Percentiles rank a stretch among this genome's conserved stretches.
These are phyloP conservation scores for Xylaria intraflava DNA, from an alignment of 495 filamentous ascomycete species.

Conservation along the genomic window DNA sequence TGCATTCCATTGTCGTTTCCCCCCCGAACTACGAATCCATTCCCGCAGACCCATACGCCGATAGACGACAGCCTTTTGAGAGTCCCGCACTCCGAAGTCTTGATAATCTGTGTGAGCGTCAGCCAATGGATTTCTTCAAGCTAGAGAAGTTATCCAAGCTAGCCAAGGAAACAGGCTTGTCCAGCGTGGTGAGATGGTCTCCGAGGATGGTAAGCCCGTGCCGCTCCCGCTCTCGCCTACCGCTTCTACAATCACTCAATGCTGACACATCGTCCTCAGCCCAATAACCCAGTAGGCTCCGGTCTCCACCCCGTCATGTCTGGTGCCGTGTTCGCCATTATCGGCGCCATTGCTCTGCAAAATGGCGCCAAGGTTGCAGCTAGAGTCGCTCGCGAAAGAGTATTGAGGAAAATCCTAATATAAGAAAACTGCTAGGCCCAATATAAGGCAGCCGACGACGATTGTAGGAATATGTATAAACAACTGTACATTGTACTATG, in stretches of 20 bases:
- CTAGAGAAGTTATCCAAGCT: constrained; percentile 57
- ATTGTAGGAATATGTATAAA: constrained; percentile 21
- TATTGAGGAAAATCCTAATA: constrained; percentile 47
- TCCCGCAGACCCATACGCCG: constrained; percentile 30
- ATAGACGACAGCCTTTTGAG: constrained; percentile 58
- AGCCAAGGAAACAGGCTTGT: constrained; percentile 61
- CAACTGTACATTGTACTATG: constrained; percentile 16
- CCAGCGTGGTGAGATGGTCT: constrained; percentile 76
- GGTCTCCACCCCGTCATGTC: constrained; percentile 65
- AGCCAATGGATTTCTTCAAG: constrained; percentile 49
- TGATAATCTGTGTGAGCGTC: constrained; percentile 54
- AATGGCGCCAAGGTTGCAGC: constrained; percentile 74
- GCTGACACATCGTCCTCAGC: constrained; percentile 42
- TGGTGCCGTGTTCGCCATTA: constrained; percentile 73
- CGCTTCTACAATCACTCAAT: neutral
- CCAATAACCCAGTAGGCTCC: constrained; percentile 60
- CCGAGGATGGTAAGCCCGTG: constrained; percentile 60
- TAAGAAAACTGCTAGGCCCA: constrained; percentile 3
- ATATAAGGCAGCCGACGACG: neutral
- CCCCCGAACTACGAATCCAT: constrained; percentile 22
- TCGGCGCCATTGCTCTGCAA: constrained; percentile 82
- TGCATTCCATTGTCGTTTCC: constrained; percentile 57
- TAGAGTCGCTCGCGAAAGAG: constrained; percentile 65
- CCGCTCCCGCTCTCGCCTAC: neutral
- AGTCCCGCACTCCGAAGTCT: constrained; percentile 69